These are phyloP conservation scores for Zopfia rhizophila DNA, from an alignment of 2,329 filamentous ascomycete species.

Conservation along the genomic window DNA sequence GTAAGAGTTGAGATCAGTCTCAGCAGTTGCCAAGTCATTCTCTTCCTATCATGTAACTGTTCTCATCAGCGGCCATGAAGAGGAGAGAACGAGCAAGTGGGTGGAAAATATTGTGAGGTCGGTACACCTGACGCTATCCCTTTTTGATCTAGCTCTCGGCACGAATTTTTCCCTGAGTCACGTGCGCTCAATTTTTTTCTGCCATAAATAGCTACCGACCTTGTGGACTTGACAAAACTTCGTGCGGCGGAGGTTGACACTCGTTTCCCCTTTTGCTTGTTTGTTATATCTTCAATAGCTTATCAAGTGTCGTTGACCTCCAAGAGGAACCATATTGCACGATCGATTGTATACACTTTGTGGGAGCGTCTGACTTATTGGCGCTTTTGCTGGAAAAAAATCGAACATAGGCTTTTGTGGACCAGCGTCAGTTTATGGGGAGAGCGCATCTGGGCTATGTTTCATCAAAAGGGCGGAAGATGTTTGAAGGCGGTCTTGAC, in stretches of 20 bases:
- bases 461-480: too few species aligned
- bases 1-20: slow-evolving; percentile 48
- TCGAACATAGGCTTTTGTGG: slow-evolving; percentile 67
- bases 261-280: slow-evolving; percentile 83
- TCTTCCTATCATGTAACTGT: slow-evolving; percentile 52
- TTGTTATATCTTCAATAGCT: slow-evolving; percentile 61
- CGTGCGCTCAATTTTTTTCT: slow-evolving; percentile 18
- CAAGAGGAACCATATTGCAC: slow-evolving; percentile 81
- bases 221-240: slow-evolving; percentile 66
- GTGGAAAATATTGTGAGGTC: slow-evolving; percentile 21
- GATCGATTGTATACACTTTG: slow-evolving; percentile 56
- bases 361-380: slow-evolving; percentile 44
- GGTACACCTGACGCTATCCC: slow-evolving; percentile 19
- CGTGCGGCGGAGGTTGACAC: slow-evolving; percentile 80
- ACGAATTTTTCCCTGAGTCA: slow-evolving; percentile 14
- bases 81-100: slow-evolving; percentile 21
- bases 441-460: too few species aligned
- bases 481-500: too few species aligned
- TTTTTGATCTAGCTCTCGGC: slow-evolving; percentile 17
- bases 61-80: slow-evolving; percentile 52
- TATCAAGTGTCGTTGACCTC: slow-evolving; percentile 80
- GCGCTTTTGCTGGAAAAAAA: slow-evolving; percentile 56
- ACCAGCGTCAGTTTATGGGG: too few species aligned
- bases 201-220: slow-evolving; percentile 31
- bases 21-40: slow-evolving; percentile 46